A percentile compares a stretch with the other conserved stretches of the same genome.
phyloP scores from a whole-genome alignment of 2,329 filamentous ascomycete species.

The Penicillium sp. region DNA sequence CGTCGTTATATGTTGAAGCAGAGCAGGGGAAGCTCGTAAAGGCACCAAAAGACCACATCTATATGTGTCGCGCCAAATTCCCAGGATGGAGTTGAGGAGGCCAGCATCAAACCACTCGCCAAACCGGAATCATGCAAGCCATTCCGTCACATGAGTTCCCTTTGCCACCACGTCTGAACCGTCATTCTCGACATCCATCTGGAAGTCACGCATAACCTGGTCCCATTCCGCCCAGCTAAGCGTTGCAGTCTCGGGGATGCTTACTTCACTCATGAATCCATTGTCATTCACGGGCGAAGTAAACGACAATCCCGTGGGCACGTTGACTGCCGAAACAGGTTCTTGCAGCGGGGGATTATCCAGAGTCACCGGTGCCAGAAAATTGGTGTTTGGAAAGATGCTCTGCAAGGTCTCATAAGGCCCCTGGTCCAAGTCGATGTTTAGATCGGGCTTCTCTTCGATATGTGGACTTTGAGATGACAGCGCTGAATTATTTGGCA shows the following conservation, averaged over 20 bases:
- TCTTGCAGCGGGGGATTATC: conserved; percentile 16
- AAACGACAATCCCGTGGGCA: conserved; percentile 15
- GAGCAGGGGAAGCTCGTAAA: background rate
- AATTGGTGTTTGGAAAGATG: conserved; percentile 35
- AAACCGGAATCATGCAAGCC: conserved; percentile 29
- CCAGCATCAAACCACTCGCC: background rate
- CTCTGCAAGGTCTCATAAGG: conserved; percentile 26
- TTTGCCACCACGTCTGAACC: conserved; percentile 16
- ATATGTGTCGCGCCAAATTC: background rate
- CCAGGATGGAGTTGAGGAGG: background rate
- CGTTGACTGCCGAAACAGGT: conserved; percentile 6
- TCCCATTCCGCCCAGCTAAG: conserved; percentile 41
- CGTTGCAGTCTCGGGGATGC: conserved; percentile 18
- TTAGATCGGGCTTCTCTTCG: conserved; percentile 4
- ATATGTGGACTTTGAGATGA: conserved; percentile 8
- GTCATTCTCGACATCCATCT: conserved; percentile 37
- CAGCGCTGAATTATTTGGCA: conserved; percentile 9
- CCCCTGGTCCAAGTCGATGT: conserved; percentile 32
- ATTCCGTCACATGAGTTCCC: conserved; percentile 31
- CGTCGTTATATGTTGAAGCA: conserved; percentile 7
- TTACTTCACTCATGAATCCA: conserved; percentile 19
- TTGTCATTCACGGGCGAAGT: conserved; percentile 14
- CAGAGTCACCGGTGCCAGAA: conserved; percentile 22
- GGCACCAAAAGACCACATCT: background rate
- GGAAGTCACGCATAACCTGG: conserved; percentile 43